Evolutionary conservation across 306 rosid species (phyloP).

Genomic region (Leucaena leucocephala): DNA sequence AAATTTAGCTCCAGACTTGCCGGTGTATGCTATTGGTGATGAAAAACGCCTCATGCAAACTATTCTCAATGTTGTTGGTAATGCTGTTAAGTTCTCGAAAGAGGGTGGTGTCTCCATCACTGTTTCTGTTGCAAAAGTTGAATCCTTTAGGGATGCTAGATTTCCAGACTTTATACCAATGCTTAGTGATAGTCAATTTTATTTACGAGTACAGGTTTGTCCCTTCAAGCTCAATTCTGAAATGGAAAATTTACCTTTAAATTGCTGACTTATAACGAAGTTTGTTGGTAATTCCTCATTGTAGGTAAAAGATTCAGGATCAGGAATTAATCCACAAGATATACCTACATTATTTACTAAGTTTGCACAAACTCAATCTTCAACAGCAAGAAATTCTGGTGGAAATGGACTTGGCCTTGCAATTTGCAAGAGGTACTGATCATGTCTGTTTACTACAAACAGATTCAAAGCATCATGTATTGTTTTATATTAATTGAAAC

Average conservation of each 20-base stretch:
- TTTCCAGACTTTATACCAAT: slow-evolving; percentile 69
- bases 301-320: slow-evolving; percentile 89
- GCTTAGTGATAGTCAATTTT: slow-evolving; percentile 77
- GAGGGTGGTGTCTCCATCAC: slow-evolving; percentile 77
- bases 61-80: slow-evolving; percentile 85
- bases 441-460: slow-evolving; percentile 27
- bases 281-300: slow-evolving; percentile 22
- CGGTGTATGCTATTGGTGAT: slow-evolving; percentile 73
- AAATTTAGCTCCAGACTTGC: slow-evolving; percentile 76
- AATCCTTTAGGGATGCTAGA: slow-evolving; percentile 72
- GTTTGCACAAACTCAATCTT: slow-evolving; percentile 80
- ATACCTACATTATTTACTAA: slow-evolving; percentile 82
- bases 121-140: slow-evolving; percentile 71
- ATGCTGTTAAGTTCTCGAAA: slow-evolving; percentile 95
- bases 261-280: slow-evolving; percentile 14
- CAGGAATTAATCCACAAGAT: slow-evolving; percentile 86
- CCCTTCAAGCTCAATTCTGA: slow-evolving; percentile 39
- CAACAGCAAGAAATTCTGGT: slow-evolving; percentile 60
- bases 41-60: slow-evolving; percentile 92
- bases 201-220: slow-evolving; percentile 87
- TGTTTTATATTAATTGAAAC: slow-evolving; percentile 14
- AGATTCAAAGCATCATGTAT: slow-evolving; percentile 22
- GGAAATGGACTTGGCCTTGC: slow-evolving; percentile 97
- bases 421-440: slow-evolving; percentile 76
- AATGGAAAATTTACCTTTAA: slow-evolving; percentile 22